phyloP scores from a whole-genome alignment of 345 rosid genomes.

The Lepidium aucheri region DNA sequence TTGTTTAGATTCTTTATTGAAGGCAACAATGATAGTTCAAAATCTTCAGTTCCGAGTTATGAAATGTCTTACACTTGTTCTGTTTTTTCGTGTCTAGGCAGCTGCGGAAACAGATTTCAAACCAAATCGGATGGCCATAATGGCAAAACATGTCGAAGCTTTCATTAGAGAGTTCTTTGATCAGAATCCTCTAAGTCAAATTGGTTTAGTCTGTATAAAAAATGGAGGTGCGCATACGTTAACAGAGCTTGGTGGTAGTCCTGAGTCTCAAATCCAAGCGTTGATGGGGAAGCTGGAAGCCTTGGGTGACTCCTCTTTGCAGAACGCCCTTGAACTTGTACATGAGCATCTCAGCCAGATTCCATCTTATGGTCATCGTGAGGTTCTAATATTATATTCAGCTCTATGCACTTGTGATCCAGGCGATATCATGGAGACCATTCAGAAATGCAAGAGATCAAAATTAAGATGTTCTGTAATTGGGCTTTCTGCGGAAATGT shows the following conservation, averaged over 20 bases:
- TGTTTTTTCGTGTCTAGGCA: constrained; percentile 43
- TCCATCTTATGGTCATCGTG: constrained; percentile 91
- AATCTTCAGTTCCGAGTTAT: not conserved
- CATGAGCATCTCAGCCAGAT: constrained; percentile 62
- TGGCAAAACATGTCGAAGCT: constrained; percentile 69
- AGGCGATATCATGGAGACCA: constrained; percentile 81
- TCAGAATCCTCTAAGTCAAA: constrained; percentile 89
- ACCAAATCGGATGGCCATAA: constrained; percentile 66
- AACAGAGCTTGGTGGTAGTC: constrained; percentile 95
- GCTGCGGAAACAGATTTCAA: constrained; percentile 70
- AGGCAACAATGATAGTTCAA: not conserved
- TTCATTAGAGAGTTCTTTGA: constrained; percentile 90
- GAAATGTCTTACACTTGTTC: not conserved
- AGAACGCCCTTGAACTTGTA: constrained; percentile 72
- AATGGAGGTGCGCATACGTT: constrained; percentile 75
- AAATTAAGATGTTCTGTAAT: constrained; percentile 84
- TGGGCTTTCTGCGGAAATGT: constrained; percentile 90
- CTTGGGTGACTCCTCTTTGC: constrained; percentile 81
- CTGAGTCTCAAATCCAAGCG: constrained; percentile 79
- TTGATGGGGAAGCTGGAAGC: constrained; percentile 76
- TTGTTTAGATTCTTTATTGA: not conserved
- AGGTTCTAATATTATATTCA: constrained; percentile 72
- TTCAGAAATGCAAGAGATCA: constrained; percentile 72
- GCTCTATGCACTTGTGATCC: constrained; percentile 88
- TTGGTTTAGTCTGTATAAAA: constrained; percentile 61